Percentiles rank a stretch among this genome's conserved stretches.
These are phyloP conservation scores for Daldinia decipiens DNA, from an alignment of 495 filamentous ascomycete species.

Conservation along the genomic window DNA sequence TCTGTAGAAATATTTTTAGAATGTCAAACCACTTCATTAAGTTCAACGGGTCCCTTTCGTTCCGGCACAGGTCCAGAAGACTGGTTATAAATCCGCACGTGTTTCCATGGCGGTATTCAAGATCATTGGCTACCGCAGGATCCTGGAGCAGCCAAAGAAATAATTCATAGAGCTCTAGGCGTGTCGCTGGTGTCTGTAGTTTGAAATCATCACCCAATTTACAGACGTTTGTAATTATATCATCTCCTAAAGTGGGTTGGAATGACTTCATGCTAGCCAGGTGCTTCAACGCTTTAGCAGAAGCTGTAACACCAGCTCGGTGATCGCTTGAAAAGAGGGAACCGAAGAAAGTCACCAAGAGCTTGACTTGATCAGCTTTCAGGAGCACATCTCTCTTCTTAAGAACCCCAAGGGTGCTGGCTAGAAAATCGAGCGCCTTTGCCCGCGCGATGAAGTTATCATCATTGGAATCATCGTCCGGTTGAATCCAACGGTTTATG, in stretches of 20 bases:
- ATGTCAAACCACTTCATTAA: constrained; percentile 61
- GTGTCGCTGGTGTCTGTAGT: constrained; percentile 54
- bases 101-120: constrained; percentile 53
- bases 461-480: constrained; percentile 47
- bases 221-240: constrained; percentile 55
- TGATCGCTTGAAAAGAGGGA: constrained; percentile 62
- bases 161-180: constrained; percentile 61
- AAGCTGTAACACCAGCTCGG: constrained; percentile 60
- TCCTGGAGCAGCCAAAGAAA: constrained; percentile 53
- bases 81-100: constrained; percentile 53
- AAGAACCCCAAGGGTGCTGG: constrained; percentile 56
- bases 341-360: constrained; percentile 59
- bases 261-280: constrained; percentile 58
- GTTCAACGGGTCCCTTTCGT: constrained; percentile 61
- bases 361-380: constrained; percentile 55
- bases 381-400: constrained; percentile 46
- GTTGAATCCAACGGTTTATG: constrained; percentile 59
- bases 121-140: constrained; percentile 50
- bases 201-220: constrained; percentile 61
- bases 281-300: constrained; percentile 56
- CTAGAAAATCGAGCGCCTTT: constrained; percentile 59
- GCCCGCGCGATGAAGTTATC: constrained; percentile 57
- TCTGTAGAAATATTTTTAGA: constrained; percentile 50
- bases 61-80: constrained; percentile 56
- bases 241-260: constrained; percentile 53